Evolutionary conservation across 2,329 filamentous ascomycete genomes (phyloP), one percentile per base, ranked within the genome.

Genomic region (Hypoxylon sp.): DNA sequence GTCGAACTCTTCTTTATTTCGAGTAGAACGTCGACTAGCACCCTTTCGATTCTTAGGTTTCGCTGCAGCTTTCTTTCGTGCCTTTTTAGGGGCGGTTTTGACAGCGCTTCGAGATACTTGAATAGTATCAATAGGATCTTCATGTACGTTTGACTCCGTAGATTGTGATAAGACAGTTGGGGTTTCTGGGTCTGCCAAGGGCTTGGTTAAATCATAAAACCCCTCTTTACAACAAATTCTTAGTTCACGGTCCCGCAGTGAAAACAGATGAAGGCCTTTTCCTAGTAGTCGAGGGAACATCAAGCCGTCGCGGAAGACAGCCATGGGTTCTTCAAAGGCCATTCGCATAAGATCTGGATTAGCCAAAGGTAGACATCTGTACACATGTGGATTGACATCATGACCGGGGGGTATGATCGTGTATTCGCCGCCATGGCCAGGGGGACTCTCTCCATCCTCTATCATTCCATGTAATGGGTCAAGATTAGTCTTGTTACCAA

Each of bases 181-280:
- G 5, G 17, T 32, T 14, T 23, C 17, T 10, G 38, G 38, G 36
- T 45, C 25, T 25, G n/a, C 17, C 6, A 52, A 25, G 19, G 38
- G 25, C 21, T 13, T 52, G 7, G 13, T 14, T 9, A 67, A 21
- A 17, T 67, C 34, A 21, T 67, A 63, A 5, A 17, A 5, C 1
- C 64, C 60, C 38, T 38, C 34, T 19, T 36, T 14, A 21, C 60
- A 36, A 7, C 17, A 57, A 11, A 67, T 14, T 9, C 32, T 9
- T 9, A 53, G 10, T 1, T 36, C 6, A 2, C 28, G 36, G 6
- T 36, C 11, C 14, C 17, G 7, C 11, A 36, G 19, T 5, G 3
- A 38, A 2, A 64, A 28, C 23, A 28, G 45, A 53, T 68, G 60
- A 9, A 68, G n/a, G 5, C 57, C 65, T 5, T 32, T 10, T 41